These are phyloP conservation scores for Russula sp. DNA, from an alignment of 768 basidiomycete genomes.

Conservation along the genomic window DNA sequence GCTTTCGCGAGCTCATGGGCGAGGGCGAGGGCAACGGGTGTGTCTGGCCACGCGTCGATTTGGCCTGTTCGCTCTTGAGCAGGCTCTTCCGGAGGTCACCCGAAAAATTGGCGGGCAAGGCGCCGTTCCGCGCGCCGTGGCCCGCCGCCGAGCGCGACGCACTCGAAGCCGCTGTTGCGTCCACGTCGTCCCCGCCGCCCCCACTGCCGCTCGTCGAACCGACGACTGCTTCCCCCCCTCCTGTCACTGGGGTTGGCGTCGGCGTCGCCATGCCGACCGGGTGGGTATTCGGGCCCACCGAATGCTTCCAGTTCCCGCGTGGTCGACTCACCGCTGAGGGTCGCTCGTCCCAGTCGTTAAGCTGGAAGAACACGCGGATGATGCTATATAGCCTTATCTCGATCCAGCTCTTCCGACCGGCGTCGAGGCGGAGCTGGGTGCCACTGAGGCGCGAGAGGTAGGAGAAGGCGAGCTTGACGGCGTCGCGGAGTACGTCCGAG, in stretches of 20 bases:
- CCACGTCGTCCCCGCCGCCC: neutral
- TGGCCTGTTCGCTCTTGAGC: conserved; percentile 77
- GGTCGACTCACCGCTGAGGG: neutral
- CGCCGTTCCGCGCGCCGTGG: conserved; percentile 5
- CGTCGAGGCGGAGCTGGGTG: conserved; percentile 64
- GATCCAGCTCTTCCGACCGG: conserved; percentile 68
- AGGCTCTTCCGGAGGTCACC: conserved; percentile 74
- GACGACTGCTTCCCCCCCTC: neutral
- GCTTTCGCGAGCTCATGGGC: conserved; percentile 41
- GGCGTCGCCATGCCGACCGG: neutral
- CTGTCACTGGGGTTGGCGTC: neutral
- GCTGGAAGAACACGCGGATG: conserved; percentile 59
- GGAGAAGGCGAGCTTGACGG: conserved; percentile 80
- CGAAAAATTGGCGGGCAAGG: conserved; percentile 21
- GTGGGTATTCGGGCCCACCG: conserved; percentile 2
- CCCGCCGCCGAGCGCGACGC: neutral
- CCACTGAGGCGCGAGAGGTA: conserved; percentile 92
- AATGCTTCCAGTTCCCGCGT: conserved; percentile 5
- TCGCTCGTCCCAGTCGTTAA: conserved; percentile 18
- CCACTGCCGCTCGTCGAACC: neutral
- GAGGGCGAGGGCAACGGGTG: conserved; percentile 41
- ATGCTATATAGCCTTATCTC: conserved; percentile 76
- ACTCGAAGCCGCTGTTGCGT: neutral
- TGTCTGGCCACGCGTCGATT: conserved; percentile 58
- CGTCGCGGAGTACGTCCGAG: conserved; percentile 72